A percentile compares a stretch with the other conserved stretches of the same genome.
These are phyloP conservation scores for Euphrasia confusa DNA, from an alignment of 257 asterid genomes.

Conservation along the genomic window DNA sequence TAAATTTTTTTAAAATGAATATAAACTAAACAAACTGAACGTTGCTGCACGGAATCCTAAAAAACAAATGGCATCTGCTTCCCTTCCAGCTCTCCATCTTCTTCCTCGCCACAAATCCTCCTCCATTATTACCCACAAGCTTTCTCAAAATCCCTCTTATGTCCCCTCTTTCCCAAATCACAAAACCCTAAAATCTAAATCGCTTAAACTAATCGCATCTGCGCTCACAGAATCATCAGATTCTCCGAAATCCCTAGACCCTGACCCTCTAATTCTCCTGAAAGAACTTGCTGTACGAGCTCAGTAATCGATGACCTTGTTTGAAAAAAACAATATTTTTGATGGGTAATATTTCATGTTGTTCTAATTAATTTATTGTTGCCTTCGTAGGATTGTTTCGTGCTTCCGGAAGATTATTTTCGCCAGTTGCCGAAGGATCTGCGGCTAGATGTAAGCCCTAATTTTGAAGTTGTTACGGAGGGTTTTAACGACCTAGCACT, in stretches of 20 bases:
- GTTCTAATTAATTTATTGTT: constrained; percentile 10
- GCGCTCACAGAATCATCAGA: constrained; percentile 74
- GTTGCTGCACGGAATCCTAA: neutral
- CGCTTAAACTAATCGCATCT: constrained; percentile 30
- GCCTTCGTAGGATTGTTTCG: constrained; percentile 58
- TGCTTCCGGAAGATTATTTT: constrained; percentile 73
- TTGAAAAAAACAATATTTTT: neutral
- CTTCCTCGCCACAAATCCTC: constrained; percentile 34
- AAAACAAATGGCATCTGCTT: constrained; percentile 43
- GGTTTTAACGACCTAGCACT: no score
- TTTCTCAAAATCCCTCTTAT: constrained; percentile 25
- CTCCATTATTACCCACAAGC: constrained; percentile 27
- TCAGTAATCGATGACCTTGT: neutral
- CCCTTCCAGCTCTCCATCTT: constrained; percentile 37
- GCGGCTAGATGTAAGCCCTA: constrained; percentile 75
- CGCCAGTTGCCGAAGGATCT: constrained; percentile 81
- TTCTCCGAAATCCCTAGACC: constrained; percentile 56
- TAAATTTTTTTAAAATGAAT: neutral
- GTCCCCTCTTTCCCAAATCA: constrained; percentile 27
- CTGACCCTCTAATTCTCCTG: constrained; percentile 59
- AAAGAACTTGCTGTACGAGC: constrained; percentile 59
- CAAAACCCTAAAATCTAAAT: constrained; percentile 33
- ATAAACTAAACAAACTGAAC: neutral
- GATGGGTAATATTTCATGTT: neutral
- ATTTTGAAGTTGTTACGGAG: neutral